These are phyloP conservation scores for Paecilomyces dactylethromorphus DNA, from an alignment of 2,329 filamentous ascomycete genomes.

Conservation along the genomic window DNA sequence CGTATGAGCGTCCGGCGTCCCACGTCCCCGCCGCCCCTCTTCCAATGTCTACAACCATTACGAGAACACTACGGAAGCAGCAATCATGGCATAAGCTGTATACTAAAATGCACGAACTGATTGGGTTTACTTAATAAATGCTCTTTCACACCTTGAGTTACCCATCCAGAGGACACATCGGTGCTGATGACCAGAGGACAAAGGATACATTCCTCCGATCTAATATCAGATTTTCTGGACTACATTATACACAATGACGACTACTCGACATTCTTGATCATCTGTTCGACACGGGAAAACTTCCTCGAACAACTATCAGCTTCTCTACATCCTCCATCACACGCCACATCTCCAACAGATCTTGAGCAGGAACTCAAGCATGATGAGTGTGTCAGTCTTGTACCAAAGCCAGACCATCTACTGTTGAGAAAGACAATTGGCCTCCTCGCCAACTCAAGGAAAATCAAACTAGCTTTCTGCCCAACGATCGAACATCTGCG, in stretches of 20 bases:
- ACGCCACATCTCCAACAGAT: not conserved
- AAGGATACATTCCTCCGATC: slow-evolving; percentile 44
- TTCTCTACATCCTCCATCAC: slow-evolving; percentile 34
- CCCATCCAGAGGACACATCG: slow-evolving; percentile 10
- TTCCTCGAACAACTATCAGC: slow-evolving; percentile 58
- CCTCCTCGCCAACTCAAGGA: slow-evolving; percentile 61
- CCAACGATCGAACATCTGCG: slow-evolving; percentile 71
- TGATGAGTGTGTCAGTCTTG: not conserved
- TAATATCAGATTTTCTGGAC: slow-evolving; percentile 50
- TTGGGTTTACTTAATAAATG: not conserved
- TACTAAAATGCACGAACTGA: not conserved
- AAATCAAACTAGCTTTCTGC: slow-evolving; percentile 65
- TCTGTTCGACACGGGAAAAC: slow-evolving; percentile 59
- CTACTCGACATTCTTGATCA: slow-evolving; percentile 59
- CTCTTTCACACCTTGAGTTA: not conserved
- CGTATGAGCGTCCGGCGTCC: not conserved
- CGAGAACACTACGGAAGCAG: not conserved
- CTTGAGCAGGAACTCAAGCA: not conserved
- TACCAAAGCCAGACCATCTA: slow-evolving; percentile 18
- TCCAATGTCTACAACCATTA: not conserved
- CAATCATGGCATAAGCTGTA: not conserved
- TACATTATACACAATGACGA: slow-evolving; percentile 53
- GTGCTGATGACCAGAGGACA: slow-evolving; percentile 6
- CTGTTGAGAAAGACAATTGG: slow-evolving; percentile 61
- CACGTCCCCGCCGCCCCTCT: not conserved